phyloP scores from a whole-genome alignment of 768 basidiomycete species.

The Suillus weaverae region DNA sequence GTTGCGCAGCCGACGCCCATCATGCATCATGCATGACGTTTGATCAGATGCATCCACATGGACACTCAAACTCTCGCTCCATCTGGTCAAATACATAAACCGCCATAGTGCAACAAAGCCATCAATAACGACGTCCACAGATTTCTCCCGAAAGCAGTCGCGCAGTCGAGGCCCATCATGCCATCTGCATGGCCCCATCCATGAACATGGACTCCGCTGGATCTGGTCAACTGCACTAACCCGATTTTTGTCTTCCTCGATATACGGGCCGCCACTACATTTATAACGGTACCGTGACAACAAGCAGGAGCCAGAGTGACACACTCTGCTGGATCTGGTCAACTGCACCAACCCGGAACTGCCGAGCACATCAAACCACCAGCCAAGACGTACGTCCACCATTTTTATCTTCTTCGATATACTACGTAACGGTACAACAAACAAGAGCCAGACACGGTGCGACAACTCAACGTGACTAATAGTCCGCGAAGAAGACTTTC shows the following conservation, averaged over 20 bases:
- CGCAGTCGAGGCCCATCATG: neutral
- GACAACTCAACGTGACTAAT: conserved; percentile 7
- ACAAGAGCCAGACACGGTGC: conserved; percentile 10
- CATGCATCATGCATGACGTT: neutral
- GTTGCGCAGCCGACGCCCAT: neutral
- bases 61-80: neutral
- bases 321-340: neutral
- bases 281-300: conserved; percentile 15
- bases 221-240: neutral
- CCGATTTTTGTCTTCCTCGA: too few relatives aligned
- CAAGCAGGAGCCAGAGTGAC: neutral
- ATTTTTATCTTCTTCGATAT: neutral
- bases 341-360: neutral
- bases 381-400: neutral
- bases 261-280: too few relatives aligned
- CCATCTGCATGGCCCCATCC: too few relatives aligned
- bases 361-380: neutral
- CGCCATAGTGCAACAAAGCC: neutral
- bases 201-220: neutral
- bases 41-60: neutral
- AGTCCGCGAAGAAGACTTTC: neutral
- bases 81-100: neutral
- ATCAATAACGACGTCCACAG: neutral
- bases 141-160: neutral
- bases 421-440: conserved; percentile 11